Base-by-base conservation (phyloP, 495 filamentous ascomycete species). In the Chaetomium tenue region DNA sequence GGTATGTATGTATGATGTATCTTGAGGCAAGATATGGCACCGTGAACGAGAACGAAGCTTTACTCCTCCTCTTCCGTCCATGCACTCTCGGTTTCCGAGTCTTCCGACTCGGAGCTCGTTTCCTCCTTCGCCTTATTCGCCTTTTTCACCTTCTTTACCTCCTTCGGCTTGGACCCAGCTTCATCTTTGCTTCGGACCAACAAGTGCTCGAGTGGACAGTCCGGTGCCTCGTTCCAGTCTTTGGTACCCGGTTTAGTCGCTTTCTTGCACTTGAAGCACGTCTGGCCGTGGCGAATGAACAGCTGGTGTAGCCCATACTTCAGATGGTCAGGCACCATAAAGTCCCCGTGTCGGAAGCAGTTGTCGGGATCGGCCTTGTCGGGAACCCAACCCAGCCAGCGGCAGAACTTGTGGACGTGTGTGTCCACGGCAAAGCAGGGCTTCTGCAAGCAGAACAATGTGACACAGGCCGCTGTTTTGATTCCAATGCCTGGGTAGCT, bases 221-320 rank as follows among this genome's bases (percentile, higher is more conserved):
- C 68, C 0, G 69, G 61, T 0, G 73, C 63, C 8, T 71, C 66
- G 50, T 72, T 66, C 78, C 81, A 84, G 8, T 78, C 81, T 61
- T 77, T 74, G 0, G 74, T 82, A 1, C 79, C 77, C 15, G 74
- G 70, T 46, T 67, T 75, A 0, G 81, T 82, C n/a, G 58, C 73
- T 39, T 89, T 89, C 56, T 86, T 83, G 71, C 94, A 98, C 58
- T 90, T 82, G 5, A 83, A 83, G 77, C 94, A 98, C 0, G 76
- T 78, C 72, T 90, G 89, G 1, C 94, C 94, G 76, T 98, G 94
- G 3, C 82, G 82, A 58, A 97, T 93, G 48, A 98, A 86, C 0
- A 97, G 80, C 66, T 92, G 86, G 74, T 98, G 94, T 5, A 98
- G 83, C 3, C 87, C 81, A 67, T 97, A 98, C 74, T 98, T 98